Percentiles rank a stretch among this genome's conserved stretches.
Evolutionary conservation across 805 yeast species (phyloP).

Genomic region (Candida chilensis): DNA sequence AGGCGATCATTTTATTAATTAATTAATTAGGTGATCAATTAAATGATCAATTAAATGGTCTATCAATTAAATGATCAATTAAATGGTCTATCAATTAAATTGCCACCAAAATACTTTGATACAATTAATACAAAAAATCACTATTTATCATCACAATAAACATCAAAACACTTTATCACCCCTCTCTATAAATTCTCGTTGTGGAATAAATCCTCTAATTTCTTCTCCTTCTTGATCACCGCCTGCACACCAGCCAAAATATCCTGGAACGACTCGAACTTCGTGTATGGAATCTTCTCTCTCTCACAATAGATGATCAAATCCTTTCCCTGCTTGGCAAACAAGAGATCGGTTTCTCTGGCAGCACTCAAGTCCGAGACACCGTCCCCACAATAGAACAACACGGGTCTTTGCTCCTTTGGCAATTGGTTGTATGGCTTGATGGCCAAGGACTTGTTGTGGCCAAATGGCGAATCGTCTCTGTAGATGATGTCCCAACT

Average conservation of each 20-base stretch:
- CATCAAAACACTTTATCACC: too few species aligned
- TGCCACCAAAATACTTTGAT: too few species aligned
- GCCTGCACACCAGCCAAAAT: conserved; percentile 54
- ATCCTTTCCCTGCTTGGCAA: conserved; percentile 91
- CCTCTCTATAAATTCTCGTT: conserved; percentile 6
- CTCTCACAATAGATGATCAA: conserved; percentile 75
- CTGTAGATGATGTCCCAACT: conserved; percentile 81
- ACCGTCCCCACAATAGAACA: conserved; percentile 97
- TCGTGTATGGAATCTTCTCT: conserved; percentile 77
- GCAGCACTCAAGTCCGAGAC: conserved; percentile 94
- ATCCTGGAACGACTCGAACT: conserved; percentile 69
- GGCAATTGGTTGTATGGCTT: conserved; percentile 23
- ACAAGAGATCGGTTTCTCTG: conserved; percentile 84
- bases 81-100: too few species aligned
- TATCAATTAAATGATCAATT: too few species aligned
- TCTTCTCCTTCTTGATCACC: conserved; percentile 36
- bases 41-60: too few species aligned
- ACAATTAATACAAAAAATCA: too few species aligned
- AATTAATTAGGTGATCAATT: too few species aligned
- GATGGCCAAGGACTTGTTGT: conserved; percentile 85
- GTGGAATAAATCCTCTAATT: conserved; percentile 22
- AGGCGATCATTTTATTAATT: too few species aligned
- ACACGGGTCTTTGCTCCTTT: conserved; percentile 36
- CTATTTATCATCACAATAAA: too few species aligned
- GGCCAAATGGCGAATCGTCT: conserved; percentile 87